Base-by-base conservation (phyloP, 768 basidiomycete species). In the Hygrophorus russula region DNA sequence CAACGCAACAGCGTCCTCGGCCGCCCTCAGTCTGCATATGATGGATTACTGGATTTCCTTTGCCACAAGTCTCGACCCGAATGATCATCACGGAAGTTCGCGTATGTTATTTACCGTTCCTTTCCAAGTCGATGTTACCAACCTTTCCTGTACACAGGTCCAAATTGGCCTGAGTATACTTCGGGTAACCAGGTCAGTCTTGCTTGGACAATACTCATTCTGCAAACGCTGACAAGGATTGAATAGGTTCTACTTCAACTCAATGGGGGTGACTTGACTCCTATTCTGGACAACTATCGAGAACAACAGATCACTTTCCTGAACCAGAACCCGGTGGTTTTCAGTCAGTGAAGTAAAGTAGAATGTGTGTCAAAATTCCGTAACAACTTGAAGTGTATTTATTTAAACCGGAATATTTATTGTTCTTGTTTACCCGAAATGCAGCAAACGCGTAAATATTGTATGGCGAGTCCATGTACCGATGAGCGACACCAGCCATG, bases 31-130 rank as follows among this genome's bases (percentile, higher is more conserved):
- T 35, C 50, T 40, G 4, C 9, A 50, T 12, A 69, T 70, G 68
- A 59, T 59, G 13, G 65, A 70, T 24, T 69, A 69, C 36, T 70
- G 69, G 69, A 51, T 71, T 14, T 70, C 69, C 0, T 71, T 71
- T 42, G 65, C 65, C 1, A 65, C 61, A 1, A 65, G 63, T 18
- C 52, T 70, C 15, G 59, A 63, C 19, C 68, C 68, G n/a, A 70
- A 70, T 39, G 68, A 71, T 41, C 64, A 65, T 3, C 57, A 51
- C 13, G 69, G 68, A 11, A 39, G 52, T 27, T 35, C 44, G 6
- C 63, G 66, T 67, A 56, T 9, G 50, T 53, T 4, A 28, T 42
- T 33, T 41, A 11, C 42, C 27, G 13, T 24, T 14, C 5, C 15
- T 2, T 15, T 34, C 15, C 2, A 35, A 29, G 3, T 15, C 1